Evolutionary conservation across 768 basidiomycete species (phyloP), one percentile per base, ranked within the genome.

Genomic region (Hygrocybe punicea): DNA sequence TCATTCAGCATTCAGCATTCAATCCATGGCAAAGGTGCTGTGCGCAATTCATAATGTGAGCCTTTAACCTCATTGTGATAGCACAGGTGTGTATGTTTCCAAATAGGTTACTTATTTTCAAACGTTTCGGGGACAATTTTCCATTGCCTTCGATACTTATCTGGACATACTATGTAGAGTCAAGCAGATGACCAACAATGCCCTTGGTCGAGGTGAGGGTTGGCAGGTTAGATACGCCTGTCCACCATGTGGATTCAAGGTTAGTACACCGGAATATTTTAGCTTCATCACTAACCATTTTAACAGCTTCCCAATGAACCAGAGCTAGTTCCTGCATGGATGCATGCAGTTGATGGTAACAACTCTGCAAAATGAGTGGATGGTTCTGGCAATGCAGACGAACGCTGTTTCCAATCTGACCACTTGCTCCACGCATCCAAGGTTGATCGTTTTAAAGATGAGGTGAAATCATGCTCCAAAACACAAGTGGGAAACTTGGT

Each of bases 171-270:
- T 50, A 0, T 57, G 58, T 0, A 9, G 2, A 0, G 63, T 75
- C n/a, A 55, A 70, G 17, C 14, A 17, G 2, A 56, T 46, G 1
- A 63, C 76, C n/a, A 23, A 60, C 3, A 19, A 9, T 7, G 62
- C 58, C 4, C 65, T 79, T 16, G 65, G 66, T 1, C 61, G 66
- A 0, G 61, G 73, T 49, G 39, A 67, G 0, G 42, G 75, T 33
- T 79, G 74, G 72, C 57, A 67, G 2, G 67, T 71, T 2, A 23
- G 61, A 34, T 66, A 77, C 53, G 60, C 67, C 0, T 79, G 77
- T 58, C 70, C 71, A 0, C 57, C 74, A 1, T 78, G 78, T 58
- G 55, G 56, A 16, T 75, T 77, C 49, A 62, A 71, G 66, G 68
- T 75, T 52, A 8, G 50, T 42, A 17, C 36, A 10, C 10, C 14